Base-by-base conservation (phyloP, 2,329 filamentous ascomycete species). In the Aspergillus ochraceus region DNA sequence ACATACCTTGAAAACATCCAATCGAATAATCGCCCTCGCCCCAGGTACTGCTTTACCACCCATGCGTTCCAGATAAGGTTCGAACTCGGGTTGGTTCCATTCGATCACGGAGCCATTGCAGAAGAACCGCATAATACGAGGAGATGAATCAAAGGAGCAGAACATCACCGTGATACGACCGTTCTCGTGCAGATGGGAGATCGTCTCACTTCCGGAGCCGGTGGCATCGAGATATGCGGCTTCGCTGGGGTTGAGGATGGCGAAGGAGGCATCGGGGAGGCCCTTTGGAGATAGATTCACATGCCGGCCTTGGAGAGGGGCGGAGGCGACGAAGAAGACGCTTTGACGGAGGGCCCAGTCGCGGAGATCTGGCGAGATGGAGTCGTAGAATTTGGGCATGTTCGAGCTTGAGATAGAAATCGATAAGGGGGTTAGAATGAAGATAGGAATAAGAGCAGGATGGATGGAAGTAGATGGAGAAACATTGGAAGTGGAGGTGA, bases 221-320 rank as follows among this genome's bases (percentile, higher is more conserved):
- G 88, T 91, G 61, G 87, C 84, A 70, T 93, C 90, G 57, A 92
- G 80, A 70, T 92, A 93, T 26, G 86, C 88, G 59, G 83, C 84
- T n/a, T 79, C 78, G 61, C 83, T 88, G 30, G 83, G 80, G 9
- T 77, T 75, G 55, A 90, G 77, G 55, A 90, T 79, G 32, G 84
- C 80, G 67, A 90, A 86, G 29, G 87, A 87, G n/a, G 82, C 77
- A 19, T 83, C 80, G 0, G 85, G 79, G 22, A 88, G 81, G 52
- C 90, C 90, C 74, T 93, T 92, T 52, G 90, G 89, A 0, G 89
- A 92, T 57, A 92, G 77, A 69, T 93, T 93, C 78, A 93, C 80
- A 77, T 93, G 90, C 1, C 79, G 75, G 20, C 85, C 87, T n/a
- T 82, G 81, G 26, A 86, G 82, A 0, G 90, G 89, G 0, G 90